Evolutionary conservation across 306 rosid species (phyloP).

Genomic region (Quercus dentata): DNA sequence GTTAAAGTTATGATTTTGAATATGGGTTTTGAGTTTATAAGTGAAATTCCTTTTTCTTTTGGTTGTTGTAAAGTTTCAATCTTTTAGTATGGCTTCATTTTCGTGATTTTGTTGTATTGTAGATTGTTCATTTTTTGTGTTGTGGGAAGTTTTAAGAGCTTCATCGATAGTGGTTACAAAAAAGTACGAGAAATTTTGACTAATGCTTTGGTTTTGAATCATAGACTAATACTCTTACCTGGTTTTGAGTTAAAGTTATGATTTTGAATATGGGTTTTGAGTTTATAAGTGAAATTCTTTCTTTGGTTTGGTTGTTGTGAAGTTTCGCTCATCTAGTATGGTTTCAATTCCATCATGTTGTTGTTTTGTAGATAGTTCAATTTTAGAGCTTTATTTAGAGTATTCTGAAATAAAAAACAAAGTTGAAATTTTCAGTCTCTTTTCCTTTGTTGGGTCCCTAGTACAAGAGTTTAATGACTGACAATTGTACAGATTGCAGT

Average conservation of each 20-base stretch:
- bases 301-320: too few relatives aligned
- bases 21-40: background rate
- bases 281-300: too few relatives aligned
- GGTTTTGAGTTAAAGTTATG: too few relatives aligned
- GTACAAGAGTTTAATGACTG: constrained; percentile 6
- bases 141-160: background rate
- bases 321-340: too few relatives aligned
- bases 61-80: background rate
- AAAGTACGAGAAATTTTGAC: background rate
- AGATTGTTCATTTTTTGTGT: background rate
- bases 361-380: too few relatives aligned
- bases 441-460: background rate
- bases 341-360: too few relatives aligned
- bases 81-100: background rate
- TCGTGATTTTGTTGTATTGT: background rate
- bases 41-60: background rate
- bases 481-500: constrained; percentile 61
- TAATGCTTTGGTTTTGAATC: background rate
- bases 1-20: background rate
- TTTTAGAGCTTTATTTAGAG: too few relatives aligned
- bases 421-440: background rate
- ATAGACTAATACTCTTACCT: too few relatives aligned
- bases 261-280: too few relatives aligned
- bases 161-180: background rate
- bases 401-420: background rate